Evolutionary conservation across 31 red algal species (phyloP).

Genomic region (Endocladia muricata): DNA sequence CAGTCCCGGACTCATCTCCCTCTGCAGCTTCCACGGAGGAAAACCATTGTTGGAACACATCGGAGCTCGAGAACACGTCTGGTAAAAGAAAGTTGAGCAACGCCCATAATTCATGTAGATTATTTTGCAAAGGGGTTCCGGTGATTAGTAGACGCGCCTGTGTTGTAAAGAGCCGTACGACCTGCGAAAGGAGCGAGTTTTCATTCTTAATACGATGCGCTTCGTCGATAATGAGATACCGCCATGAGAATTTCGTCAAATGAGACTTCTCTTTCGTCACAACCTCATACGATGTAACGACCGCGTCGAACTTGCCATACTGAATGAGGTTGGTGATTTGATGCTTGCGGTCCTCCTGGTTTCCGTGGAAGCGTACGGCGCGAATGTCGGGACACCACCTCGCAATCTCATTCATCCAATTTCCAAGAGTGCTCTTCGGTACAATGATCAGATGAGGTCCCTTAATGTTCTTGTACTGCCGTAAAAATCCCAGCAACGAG

Average conservation of each 20-base stretch:
- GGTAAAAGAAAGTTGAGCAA: slow-evolving; percentile 99
- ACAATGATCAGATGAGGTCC: slow-evolving; percentile 99
- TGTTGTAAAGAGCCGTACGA: slow-evolving; percentile 91
- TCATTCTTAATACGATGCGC: slow-evolving; percentile 99
- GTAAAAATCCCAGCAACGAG: slow-evolving; percentile 89
- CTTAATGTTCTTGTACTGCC: slow-evolving; percentile 81
- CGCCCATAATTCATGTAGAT: slow-evolving; percentile 99
- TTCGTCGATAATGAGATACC: slow-evolving; percentile 99
- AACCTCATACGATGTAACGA: slow-evolving; percentile 98
- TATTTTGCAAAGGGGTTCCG: slow-evolving; percentile 99
- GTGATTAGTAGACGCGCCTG: slow-evolving; percentile 93
- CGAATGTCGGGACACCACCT: slow-evolving; percentile 93
- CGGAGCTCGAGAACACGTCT: slow-evolving; percentile 91
- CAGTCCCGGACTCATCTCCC: slow-evolving; percentile 29
- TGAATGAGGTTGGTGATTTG: slow-evolving; percentile 60
- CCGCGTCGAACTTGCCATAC: slow-evolving; percentile 92
- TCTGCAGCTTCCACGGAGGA: slow-evolving; percentile 79
- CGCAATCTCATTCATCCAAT: slow-evolving; percentile 94
- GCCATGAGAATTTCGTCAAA: slow-evolving; percentile 90
- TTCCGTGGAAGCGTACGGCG: slow-evolving; percentile 89
- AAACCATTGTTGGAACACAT: slow-evolving; percentile 98
- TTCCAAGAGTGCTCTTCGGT: slow-evolving; percentile 95
- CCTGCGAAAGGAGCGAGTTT: slow-evolving; percentile 84
- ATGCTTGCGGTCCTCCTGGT: slow-evolving; percentile 64
- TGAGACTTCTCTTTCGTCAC: slow-evolving; percentile 88